Conservation (phyloP, 2,329 filamentous ascomycete genomes). For the Calcarisporium arbuscula region DNA sequence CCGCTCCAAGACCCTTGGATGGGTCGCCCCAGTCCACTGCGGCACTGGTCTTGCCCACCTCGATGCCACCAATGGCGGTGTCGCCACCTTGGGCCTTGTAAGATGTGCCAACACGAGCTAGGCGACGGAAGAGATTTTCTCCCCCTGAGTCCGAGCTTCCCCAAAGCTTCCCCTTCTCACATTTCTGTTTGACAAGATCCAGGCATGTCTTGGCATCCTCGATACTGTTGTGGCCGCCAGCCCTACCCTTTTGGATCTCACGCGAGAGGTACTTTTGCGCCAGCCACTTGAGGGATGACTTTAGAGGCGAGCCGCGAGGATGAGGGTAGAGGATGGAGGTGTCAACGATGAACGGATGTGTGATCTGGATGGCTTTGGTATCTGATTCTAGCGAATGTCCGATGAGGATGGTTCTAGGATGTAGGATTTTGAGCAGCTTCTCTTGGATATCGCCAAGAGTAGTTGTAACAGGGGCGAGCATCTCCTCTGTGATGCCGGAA, state of each 20-base stretch:
- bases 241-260: slow-evolving; percentile 79
- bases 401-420: slow-evolving; percentile 65
- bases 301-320: slow-evolving; percentile 80
- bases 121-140: slow-evolving; percentile 84
- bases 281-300: slow-evolving; percentile 85
- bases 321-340: slow-evolving; percentile 88
- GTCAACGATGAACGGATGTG: slow-evolving; percentile 90
- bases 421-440: slow-evolving; percentile 65
- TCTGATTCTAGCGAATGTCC: slow-evolving; percentile 81
- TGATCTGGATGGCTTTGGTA: slow-evolving; percentile 74
- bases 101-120: slow-evolving; percentile 57
- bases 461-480: slow-evolving; percentile 78
- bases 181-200: slow-evolving; percentile 91
- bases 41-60: slow-evolving; percentile 58
- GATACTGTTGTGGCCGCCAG: slow-evolving; percentile 76
- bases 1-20: slow-evolving; percentile 48
- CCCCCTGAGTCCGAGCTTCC: slow-evolving; percentile 70
- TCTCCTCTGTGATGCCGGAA: slow-evolving; percentile 85
- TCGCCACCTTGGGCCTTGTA: slow-evolving; percentile 56
- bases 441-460: slow-evolving; percentile 77
- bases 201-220: slow-evolving; percentile 90
- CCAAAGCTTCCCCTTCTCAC: slow-evolving; percentile 85
- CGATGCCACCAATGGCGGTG: slow-evolving; percentile 48
- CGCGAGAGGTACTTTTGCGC: slow-evolving; percentile 77
- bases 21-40: slow-evolving; percentile 89